Percentiles rank a stretch among this genome's conserved stretches.
These are phyloP conservation scores for Aethionema arabicum DNA, from an alignment of 345 rosid species.

Conservation along the genomic window DNA sequence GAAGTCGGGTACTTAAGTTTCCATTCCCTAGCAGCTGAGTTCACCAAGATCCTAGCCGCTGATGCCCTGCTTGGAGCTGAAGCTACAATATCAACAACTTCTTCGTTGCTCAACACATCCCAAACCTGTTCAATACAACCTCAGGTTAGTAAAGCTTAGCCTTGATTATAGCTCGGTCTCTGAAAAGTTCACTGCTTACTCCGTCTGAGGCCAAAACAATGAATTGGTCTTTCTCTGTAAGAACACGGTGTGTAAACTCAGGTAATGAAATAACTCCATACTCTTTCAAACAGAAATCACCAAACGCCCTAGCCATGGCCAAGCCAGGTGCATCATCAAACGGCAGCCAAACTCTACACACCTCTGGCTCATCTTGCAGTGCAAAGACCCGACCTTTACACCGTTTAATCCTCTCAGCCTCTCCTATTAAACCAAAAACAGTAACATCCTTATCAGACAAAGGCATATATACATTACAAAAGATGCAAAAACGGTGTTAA, in stretches of 20 bases:
- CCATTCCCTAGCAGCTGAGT: conserved; percentile 91
- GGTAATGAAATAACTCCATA: conserved; percentile 97
- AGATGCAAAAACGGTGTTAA: conserved; percentile 3
- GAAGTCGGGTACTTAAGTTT: conserved; percentile 96
- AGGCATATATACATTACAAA: background rate
- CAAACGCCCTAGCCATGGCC: conserved; percentile 99
- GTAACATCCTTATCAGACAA: conserved; percentile 5
- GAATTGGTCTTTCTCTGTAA: conserved; percentile 90
- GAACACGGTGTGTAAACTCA: conserved; percentile 79
- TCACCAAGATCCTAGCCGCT: conserved; percentile 87
- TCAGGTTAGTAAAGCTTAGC: conserved; percentile 4
- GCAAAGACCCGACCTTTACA: conserved; percentile 99
- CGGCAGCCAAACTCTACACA: conserved; percentile 96
- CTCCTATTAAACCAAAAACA: conserved; percentile 51
- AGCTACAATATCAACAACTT: conserved; percentile 88
- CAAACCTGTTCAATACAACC: conserved; percentile 62
- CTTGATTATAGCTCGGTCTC: background rate
- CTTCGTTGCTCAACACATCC: conserved; percentile 98
- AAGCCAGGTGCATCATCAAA: conserved; percentile 98
- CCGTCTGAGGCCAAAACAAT: conserved; percentile 98
- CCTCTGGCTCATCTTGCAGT: conserved; percentile 98
- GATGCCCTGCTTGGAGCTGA: conserved; percentile 75
- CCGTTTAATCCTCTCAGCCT: conserved; percentile 92
- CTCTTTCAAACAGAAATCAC: conserved; percentile 97
- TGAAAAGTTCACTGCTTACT: conserved; percentile 43